Evolutionary conservation across 2,329 filamentous ascomycete species (phyloP), one percentile per base, ranked within the genome.

Genomic region (Apiospora kogelbergensis): DNA sequence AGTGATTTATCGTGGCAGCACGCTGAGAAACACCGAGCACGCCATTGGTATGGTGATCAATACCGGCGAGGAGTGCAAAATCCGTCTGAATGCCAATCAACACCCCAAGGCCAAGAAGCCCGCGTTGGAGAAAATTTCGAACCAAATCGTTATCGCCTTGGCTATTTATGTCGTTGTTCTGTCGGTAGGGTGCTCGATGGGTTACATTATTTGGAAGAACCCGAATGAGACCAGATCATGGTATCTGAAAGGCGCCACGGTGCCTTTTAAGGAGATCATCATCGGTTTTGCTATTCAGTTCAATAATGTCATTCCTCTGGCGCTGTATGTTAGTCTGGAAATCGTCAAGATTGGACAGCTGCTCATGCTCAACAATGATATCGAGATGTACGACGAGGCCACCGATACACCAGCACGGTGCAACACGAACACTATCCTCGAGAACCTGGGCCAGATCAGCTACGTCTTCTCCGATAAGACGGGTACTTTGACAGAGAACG

Each of bases 391-490:
- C 76, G 93, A 98, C 74, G 89, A 91, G 69, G 89, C 89, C 53
- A 91, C 91, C 3, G 89, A 98, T 75, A 97, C 94, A 0, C 94
- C 95, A 0, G 93, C 96, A 74, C 90, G 93, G 73, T 94, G 94
- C 73, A 93, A 95, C 73, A 98, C 95, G 0, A 97, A 96, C 40
- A 98, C 95, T 0, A 98, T 98, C 76, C 90, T 98, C 70, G 95
- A 98, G 77, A 95, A 98, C 76, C 84, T 98, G 0, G 95, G 95
- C 0, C 95, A 98, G 81, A 89, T 98, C 70, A 93, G 86, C 72
- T 96, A 97, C 75, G 89, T 97, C 24, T 97, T 98, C 75, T 97
- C 94, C 0, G 95, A 98, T 79, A 98, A 98, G 82, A 98, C 95
- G 0, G 95, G 95, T 1, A 98, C 95, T 0, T 83, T 98, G 73